Percentiles rank a stretch among this genome's conserved stretches.
These are phyloP conservation scores for Lepidium aucheri DNA, from an alignment of 345 rosid species.

Conservation along the genomic window DNA sequence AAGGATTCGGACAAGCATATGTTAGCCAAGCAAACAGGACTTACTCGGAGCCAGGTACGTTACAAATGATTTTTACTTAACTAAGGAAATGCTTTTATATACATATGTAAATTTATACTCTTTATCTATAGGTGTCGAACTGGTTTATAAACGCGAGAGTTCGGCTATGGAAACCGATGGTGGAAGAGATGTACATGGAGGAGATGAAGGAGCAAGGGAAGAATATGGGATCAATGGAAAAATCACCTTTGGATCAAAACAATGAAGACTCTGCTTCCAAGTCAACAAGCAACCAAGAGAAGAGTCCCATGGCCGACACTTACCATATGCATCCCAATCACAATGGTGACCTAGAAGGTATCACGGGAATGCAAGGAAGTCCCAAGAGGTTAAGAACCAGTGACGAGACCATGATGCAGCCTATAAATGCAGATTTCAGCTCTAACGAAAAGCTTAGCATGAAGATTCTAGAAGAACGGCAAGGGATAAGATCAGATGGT, in stretches of 20 bases:
- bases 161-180: conserved; percentile 99
- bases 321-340: conserved; percentile 50
- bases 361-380: conserved; percentile 52
- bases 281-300: conserved; percentile 44
- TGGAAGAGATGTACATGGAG: conserved; percentile 93
- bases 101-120: neutral
- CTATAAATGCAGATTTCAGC: conserved; percentile 26
- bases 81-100: neutral
- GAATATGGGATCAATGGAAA: conserved; percentile 51
- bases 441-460: conserved; percentile 39
- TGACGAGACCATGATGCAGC: conserved; percentile 51
- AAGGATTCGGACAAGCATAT: conserved; percentile 91
- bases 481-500: conserved; percentile 41
- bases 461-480: conserved; percentile 56
- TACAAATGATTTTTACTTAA: neutral
- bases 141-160: conserved; percentile 99
- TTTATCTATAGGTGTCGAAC: conserved; percentile 69
- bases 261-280: conserved; percentile 59
- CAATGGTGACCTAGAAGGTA: conserved; percentile 65
- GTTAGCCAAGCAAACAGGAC: conserved; percentile 96
- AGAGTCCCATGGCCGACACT: conserved; percentile 35
- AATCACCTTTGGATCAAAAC: conserved; percentile 47
- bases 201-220: conserved; percentile 76
- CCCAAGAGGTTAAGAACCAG: conserved; percentile 62
- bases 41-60: conserved; percentile 79